Conservation (phyloP, 2,329 filamentous ascomycete genomes). For the Xylariales sp. region DNA sequence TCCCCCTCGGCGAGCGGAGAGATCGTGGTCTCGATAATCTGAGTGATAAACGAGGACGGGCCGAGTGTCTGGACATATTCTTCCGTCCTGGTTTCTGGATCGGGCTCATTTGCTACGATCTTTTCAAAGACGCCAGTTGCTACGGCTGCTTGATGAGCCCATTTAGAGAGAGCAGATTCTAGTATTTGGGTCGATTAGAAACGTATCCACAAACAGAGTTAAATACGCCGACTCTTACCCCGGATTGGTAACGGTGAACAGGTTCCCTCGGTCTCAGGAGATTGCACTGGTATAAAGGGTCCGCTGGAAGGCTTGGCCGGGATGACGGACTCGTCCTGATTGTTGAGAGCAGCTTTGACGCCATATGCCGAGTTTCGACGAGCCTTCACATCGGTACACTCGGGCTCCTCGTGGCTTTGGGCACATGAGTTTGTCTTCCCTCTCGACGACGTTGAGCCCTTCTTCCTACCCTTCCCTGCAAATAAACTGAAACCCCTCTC, state of each 20-base stretch:
- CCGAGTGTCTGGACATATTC: slow-evolving; percentile 55
- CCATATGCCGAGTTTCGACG: slow-evolving; percentile 43
- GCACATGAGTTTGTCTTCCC: slow-evolving; percentile 28
- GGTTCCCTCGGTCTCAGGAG: slow-evolving; percentile 37
- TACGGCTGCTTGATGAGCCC: slow-evolving; percentile 54
- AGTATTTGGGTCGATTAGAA: slow-evolving; percentile 25
- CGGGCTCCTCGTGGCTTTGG: slow-evolving; percentile 13
- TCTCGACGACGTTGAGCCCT: slow-evolving; percentile 43
- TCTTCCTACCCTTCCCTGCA: slow-evolving; percentile 54
- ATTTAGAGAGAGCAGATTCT: slow-evolving; percentile 61
- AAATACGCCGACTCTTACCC: slow-evolving; percentile 45
- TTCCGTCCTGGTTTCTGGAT: slow-evolving; percentile 47
- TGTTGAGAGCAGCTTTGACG: slow-evolving; percentile 43
- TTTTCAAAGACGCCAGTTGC: slow-evolving; percentile 51
- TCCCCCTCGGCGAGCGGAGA: slow-evolving; percentile 52
- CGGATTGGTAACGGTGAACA: slow-evolving; percentile 49
- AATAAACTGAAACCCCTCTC: slow-evolving; percentile 59
- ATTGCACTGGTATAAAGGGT: slow-evolving; percentile 36
- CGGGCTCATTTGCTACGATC: slow-evolving; percentile 48
- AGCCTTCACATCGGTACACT: slow-evolving; percentile 30
- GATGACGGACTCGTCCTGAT: slow-evolving; percentile 39
- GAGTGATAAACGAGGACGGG: slow-evolving; percentile 57
- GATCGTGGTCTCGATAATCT: slow-evolving; percentile 54
- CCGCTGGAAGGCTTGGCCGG: slow-evolving; percentile 40
- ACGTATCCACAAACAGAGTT: not conserved